Percentiles rank a stretch among this genome's conserved stretches.
Evolutionary conservation across 139 green algal genomes (phyloP).

Genomic region (Astrephomene gubernaculifera): DNA sequence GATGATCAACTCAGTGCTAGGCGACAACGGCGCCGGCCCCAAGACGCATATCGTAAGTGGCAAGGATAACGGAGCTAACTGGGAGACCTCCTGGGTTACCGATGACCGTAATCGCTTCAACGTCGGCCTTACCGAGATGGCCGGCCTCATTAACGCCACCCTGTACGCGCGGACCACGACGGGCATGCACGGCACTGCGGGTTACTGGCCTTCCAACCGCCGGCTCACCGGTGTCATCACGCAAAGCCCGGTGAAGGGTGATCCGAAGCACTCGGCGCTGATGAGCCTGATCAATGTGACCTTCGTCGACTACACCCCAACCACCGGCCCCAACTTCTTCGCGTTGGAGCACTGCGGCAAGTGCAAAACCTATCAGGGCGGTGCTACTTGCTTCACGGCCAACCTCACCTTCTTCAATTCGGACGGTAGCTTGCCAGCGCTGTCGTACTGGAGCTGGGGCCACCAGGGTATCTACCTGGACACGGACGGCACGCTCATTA

Average conservation of each 20-base stretch:
- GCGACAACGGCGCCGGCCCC: conserved; percentile 68
- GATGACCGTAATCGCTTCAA: conserved; percentile 57
- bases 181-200: conserved; percentile 47
- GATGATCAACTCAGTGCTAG: conserved; percentile 62
- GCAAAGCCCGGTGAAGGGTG: conserved; percentile 47
- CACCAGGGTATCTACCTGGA: conserved; percentile 57
- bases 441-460: conserved; percentile 52
- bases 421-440: background rate
- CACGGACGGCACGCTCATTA: conserved; percentile 68
- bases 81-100: conserved; percentile 63
- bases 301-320: conserved; percentile 52
- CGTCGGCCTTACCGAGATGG: conserved; percentile 49
- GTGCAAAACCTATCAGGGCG: conserved; percentile 62
- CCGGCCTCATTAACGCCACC: conserved; percentile 52
- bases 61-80: conserved; percentile 66
- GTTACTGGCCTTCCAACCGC: conserved; percentile 40
- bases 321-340: conserved; percentile 28
- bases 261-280: conserved; percentile 52
- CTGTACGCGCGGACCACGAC: conserved; percentile 50
- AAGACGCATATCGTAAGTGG: conserved; percentile 57
- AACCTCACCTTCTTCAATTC: conserved; percentile 41
- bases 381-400: conserved; percentile 50
- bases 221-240: conserved; percentile 57
- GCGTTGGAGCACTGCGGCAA: conserved; percentile 59
- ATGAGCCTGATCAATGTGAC: conserved; percentile 64